Percentiles rank a stretch among this genome's conserved stretches.
phyloP scores from a whole-genome alignment of 2,329 filamentous ascomycete species.

The Cadophora malorum region DNA sequence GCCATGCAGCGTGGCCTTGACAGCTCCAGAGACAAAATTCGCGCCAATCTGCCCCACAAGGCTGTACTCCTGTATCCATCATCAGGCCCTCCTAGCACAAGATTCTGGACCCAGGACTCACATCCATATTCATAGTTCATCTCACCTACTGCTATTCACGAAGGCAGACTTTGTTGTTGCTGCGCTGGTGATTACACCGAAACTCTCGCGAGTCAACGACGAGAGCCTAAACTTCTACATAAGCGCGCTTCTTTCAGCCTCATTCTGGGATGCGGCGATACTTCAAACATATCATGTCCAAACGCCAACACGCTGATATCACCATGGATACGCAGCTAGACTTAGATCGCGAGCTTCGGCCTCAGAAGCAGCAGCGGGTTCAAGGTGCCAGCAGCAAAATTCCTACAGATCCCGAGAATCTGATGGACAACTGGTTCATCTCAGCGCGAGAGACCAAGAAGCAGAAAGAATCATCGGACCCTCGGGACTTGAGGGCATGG shows the following conservation, averaged over 20 bases:
- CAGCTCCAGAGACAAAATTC: background rate
- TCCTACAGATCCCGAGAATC: constrained; percentile 24
- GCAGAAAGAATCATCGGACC: constrained; percentile 22
- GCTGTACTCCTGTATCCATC: background rate
- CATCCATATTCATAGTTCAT: background rate
- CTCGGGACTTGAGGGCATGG: constrained; percentile 14
- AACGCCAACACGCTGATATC: constrained; percentile 20
- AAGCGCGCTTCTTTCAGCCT: constrained; percentile 8
- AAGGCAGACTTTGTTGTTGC: background rate
- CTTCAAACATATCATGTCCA: constrained; percentile 21
- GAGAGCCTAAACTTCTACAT: constrained; percentile 3
- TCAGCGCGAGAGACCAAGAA: constrained; percentile 15
- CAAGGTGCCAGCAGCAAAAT: constrained; percentile 21
- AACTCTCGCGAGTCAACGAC: constrained; percentile 1
- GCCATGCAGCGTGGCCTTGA: constrained; percentile 11
- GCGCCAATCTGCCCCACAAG: background rate
- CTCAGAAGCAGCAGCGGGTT: constrained; percentile 18
- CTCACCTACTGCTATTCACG: background rate
- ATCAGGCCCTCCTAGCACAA: constrained; percentile 12
- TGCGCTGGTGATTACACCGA: constrained; percentile 7
- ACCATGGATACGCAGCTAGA: constrained; percentile 20
- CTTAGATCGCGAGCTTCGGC: constrained; percentile 27
- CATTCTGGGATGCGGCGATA: constrained; percentile 14
- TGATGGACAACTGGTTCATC: constrained; percentile 32
- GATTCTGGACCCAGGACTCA: background rate